A percentile compares a stretch with the other conserved stretches of the same genome.
Evolutionary conservation across 345 rosid species (phyloP).

Genomic region (Gynandropsis gynandra): DNA sequence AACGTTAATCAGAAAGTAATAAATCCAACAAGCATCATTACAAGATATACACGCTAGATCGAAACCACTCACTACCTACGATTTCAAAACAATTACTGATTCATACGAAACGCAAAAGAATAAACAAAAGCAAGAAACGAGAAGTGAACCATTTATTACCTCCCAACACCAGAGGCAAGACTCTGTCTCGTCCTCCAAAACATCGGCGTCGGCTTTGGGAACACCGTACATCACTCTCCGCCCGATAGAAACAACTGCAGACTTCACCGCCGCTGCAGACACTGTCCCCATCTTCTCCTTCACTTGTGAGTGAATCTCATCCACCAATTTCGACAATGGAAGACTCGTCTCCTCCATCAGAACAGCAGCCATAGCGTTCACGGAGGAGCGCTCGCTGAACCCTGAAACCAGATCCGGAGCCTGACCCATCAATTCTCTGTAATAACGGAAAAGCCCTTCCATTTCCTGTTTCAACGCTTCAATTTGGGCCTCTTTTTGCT

Average conservation of each 20-base stretch:
- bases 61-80: neutral
- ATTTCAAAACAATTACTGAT: neutral
- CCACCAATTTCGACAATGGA: conserved; percentile 62
- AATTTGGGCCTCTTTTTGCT: conserved; percentile 41
- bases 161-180: conserved; percentile 96
- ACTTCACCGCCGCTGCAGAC: conserved; percentile 49
- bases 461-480: conserved; percentile 37
- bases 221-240: conserved; percentile 77
- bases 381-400: conserved; percentile 28
- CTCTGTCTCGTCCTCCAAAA: conserved; percentile 62
- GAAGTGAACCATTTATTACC: conserved; percentile 31
- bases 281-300: conserved; percentile 29
- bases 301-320: conserved; percentile 33
- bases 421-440: conserved; percentile 32
- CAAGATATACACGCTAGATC: neutral
- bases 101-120: neutral
- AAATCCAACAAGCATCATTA: neutral
- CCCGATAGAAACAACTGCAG: conserved; percentile 54
- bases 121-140: neutral
- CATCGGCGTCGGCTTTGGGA: conserved; percentile 61
- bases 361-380: conserved; percentile 46
- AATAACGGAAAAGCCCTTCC: conserved; percentile 47
- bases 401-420: conserved; percentile 24
- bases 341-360: conserved; percentile 67
- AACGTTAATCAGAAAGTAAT: neutral